Conservation (phyloP, 768 basidiomycete genomes). For the Crepidotus variabilis region DNA sequence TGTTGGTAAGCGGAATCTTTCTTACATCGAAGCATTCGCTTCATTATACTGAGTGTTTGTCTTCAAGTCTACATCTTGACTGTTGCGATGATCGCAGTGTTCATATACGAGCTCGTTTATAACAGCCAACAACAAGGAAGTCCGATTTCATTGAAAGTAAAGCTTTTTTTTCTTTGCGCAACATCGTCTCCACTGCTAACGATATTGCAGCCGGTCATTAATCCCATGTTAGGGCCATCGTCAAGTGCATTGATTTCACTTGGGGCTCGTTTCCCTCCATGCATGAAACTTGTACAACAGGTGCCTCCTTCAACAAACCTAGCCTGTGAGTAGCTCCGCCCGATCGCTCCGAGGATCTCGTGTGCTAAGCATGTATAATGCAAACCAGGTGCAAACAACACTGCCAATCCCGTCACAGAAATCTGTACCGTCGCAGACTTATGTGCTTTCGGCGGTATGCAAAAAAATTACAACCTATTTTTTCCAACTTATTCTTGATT, state of each 20-base stretch:
- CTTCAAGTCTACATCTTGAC: conserved; percentile 60
- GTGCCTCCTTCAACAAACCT: conserved; percentile 52
- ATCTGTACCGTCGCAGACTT: conserved; percentile 77
- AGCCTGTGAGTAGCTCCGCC: conserved; percentile 44
- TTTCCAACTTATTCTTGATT: neutral
- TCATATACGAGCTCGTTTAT: conserved; percentile 83
- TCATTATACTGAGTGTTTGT: neutral
- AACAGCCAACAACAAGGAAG: conserved; percentile 76
- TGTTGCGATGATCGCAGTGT: conserved; percentile 62
- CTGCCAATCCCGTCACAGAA: conserved; percentile 67
- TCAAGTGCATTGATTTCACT: conserved; percentile 78
- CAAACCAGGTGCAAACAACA: conserved; percentile 71
- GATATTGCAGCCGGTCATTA: conserved; percentile 61
- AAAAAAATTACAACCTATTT: conserved; percentile 23
- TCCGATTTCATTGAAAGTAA: conserved; percentile 80
- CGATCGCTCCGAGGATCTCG: neutral
- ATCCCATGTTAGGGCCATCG: conserved; percentile 90
- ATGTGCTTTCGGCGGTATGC: conserved; percentile 82
- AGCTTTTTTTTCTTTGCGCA: conserved; percentile 3
- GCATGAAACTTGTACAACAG: conserved; percentile 71
- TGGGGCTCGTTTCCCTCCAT: conserved; percentile 91
- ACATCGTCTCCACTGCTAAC: neutral
- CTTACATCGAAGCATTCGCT: conserved; percentile 10
- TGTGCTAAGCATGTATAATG: neutral
- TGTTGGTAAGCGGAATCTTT: conserved; percentile 45